A percentile compares a stretch with the other conserved stretches of the same genome.
Evolutionary conservation across 352 stramenopile species (phyloP).

Genomic region (Globisporangium middletonii): DNA sequence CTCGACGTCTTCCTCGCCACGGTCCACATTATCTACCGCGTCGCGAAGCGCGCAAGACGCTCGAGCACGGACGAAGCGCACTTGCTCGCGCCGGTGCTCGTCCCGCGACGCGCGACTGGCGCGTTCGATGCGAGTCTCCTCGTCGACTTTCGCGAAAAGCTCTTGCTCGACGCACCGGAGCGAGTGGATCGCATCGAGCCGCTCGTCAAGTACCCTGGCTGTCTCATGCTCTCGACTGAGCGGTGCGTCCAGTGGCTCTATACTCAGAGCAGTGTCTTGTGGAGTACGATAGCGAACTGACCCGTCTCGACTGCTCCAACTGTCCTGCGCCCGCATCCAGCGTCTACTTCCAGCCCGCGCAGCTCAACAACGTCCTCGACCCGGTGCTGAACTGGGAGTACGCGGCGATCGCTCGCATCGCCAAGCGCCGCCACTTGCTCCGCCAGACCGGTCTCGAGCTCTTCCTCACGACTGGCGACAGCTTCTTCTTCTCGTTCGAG

Average conservation of each 20-base stretch:
- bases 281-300: background rate
- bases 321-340: background rate
- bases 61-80: constrained; percentile 83
- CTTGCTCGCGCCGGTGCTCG: constrained; percentile 73
- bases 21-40: constrained; percentile 58
- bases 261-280: background rate
- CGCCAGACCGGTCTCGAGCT: constrained; percentile 86
- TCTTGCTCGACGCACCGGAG: constrained; percentile 63
- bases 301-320: constrained; percentile 1
- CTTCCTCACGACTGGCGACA: constrained; percentile 62
- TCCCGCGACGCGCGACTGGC: constrained; percentile 41
- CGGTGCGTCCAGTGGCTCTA: constrained; percentile 1
- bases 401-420: constrained; percentile 60
- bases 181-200: constrained; percentile 87
- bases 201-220: constrained; percentile 88
- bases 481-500: constrained; percentile 82
- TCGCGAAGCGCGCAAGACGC: constrained; percentile 54
- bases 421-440: constrained; percentile 87
- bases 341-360: constrained; percentile 90
- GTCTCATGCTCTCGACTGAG: constrained; percentile 80
- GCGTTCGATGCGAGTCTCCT: constrained; percentile 87
- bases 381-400: constrained; percentile 84
- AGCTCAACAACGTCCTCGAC: constrained; percentile 90
- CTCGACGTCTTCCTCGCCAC: constrained; percentile 75
- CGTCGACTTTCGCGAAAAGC: constrained; percentile 87